Base-by-base conservation (phyloP, 2,329 filamentous ascomycete species). In the Fusarium pseudoanthophilum region DNA sequence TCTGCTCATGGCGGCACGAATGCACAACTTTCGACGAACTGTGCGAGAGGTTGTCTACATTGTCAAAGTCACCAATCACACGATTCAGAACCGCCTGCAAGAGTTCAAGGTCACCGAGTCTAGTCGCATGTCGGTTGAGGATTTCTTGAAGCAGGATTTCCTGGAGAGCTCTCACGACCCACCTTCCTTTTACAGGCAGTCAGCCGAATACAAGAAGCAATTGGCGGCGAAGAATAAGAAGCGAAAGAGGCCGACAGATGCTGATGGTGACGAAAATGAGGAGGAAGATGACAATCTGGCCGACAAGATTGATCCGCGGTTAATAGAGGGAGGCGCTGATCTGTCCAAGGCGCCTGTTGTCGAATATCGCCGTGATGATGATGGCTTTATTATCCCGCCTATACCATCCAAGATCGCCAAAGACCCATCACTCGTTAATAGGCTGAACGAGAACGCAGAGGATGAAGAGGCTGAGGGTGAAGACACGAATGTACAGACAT, bases 41-140 rank as follows among this genome's bases (percentile, higher is more conserved):
- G 91, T 97, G 18, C 90, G 95, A 36, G 96, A 99, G 82, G 93
- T 99, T 14, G 95, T 98, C n/a, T 98, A 97, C 80, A 93, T 98
- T 42, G 95, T 98, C 80, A 98, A 98, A 80, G 95, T 98, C 57
- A 97, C 95, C 46, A 97, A 97, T 74, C 89, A 94, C 69, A 99
- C 96, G 13, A 94, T 99, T 68, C 93, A 95, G 78, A 94, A 95
- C 80, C 94, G 96, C 70, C 85, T 99, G 15, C 92, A 95, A 74
- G 96, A 99, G 79, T 99, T 98, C 83, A 94, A 93, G 72, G 89
- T 92, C 37, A 97, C 95, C 0, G 92, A 94, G 71, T 95, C 92
- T 69, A 94, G 94, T 73, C 90, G 90, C 57, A 88, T 98, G 82
- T 96, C 94, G 0, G 93, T 99, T 26, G 92, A 95, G 70, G 92